Evolutionary conservation across 1,139 yeast species (phyloP).

Genomic region (Candida mesenterica): DNA sequence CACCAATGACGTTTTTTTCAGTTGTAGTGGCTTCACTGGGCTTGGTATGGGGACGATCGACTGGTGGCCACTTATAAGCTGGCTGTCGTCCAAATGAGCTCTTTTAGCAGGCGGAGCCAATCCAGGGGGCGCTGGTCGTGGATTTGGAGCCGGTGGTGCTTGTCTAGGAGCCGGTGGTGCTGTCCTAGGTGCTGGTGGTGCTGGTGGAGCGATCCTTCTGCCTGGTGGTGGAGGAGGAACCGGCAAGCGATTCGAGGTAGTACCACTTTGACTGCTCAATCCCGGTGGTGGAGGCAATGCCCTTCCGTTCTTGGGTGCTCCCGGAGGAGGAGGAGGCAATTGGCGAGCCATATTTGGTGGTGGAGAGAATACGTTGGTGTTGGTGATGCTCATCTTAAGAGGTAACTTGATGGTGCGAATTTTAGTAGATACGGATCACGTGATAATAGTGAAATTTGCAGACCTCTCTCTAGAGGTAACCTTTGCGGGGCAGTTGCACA

Average conservation of each 20-base stretch:
- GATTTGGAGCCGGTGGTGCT: slow-evolving; percentile 9
- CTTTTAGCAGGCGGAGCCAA: slow-evolving; percentile 15
- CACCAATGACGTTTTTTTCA: slow-evolving; percentile 30
- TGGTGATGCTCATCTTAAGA: not conserved
- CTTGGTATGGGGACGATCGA: slow-evolving; percentile 12
- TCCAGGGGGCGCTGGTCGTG: not conserved
- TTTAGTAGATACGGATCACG: no score
- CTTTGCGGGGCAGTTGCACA: no score
- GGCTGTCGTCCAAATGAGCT: not conserved
- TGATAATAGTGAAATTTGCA: no score
- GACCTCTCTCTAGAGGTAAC: no score
- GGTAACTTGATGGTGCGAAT: no score
- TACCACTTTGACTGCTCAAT: slow-evolving; percentile 1
- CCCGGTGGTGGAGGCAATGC: slow-evolving; percentile 20
- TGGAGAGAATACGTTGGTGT: no score
- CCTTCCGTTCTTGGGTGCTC: slow-evolving; percentile 5
- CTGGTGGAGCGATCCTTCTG: not conserved
- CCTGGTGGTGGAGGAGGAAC: slow-evolving; percentile 1
- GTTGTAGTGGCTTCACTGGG: slow-evolving; percentile 2
- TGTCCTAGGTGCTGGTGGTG: slow-evolving; percentile 19
- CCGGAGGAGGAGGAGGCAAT: slow-evolving; percentile 32
- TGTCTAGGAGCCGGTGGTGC: slow-evolving; percentile 10
- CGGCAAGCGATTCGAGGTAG: not conserved
- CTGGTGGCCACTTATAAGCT: slow-evolving; percentile 22
- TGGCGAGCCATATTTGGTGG: slow-evolving; percentile 22